A percentile compares a stretch with the other conserved stretches of the same genome.
Conservation (phyloP, 495 filamentous ascomycete species). For the Staphylotrichum longicolle region DNA sequence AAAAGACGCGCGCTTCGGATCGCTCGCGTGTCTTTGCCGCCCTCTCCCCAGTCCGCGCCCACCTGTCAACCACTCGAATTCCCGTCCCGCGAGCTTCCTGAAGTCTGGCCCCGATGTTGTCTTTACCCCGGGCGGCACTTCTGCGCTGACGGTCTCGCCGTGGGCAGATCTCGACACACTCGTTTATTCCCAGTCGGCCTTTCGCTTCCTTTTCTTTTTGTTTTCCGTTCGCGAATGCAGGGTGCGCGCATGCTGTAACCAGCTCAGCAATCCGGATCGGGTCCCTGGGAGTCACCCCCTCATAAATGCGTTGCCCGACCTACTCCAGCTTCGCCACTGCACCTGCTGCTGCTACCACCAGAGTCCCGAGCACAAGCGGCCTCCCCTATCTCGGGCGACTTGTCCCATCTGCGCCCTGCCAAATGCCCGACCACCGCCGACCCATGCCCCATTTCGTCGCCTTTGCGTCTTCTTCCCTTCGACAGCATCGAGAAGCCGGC, state of each 20-base stretch:
- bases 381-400: conserved; percentile 23
- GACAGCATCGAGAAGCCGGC: conserved; percentile 29
- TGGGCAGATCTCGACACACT: conserved; percentile 30
- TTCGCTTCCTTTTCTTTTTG: conserved; percentile 6
- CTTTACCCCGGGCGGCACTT: conserved; percentile 28
- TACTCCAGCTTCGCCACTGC: conserved; percentile 33
- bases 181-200: conserved; percentile 21
- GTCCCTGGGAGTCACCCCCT: neutral
- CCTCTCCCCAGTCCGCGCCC: conserved; percentile 24
- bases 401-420: conserved; percentile 30
- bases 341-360: conserved; percentile 21
- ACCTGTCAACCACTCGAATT: conserved; percentile 37
- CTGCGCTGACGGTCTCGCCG: conserved; percentile 26
- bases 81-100: conserved; percentile 29
- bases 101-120: conserved; percentile 30
- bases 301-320: conserved; percentile 21
- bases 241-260: conserved; percentile 15
- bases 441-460: conserved; percentile 29
- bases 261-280: neutral
- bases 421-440: conserved; percentile 43
- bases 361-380: conserved; percentile 29
- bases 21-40: conserved; percentile 42
- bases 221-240: conserved; percentile 22
- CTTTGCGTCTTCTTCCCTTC: conserved; percentile 31
- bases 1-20: conserved; percentile 42